phyloP scores from a whole-genome alignment of 768 basidiomycete species.

The Daedaleopsis sinensis region DNA sequence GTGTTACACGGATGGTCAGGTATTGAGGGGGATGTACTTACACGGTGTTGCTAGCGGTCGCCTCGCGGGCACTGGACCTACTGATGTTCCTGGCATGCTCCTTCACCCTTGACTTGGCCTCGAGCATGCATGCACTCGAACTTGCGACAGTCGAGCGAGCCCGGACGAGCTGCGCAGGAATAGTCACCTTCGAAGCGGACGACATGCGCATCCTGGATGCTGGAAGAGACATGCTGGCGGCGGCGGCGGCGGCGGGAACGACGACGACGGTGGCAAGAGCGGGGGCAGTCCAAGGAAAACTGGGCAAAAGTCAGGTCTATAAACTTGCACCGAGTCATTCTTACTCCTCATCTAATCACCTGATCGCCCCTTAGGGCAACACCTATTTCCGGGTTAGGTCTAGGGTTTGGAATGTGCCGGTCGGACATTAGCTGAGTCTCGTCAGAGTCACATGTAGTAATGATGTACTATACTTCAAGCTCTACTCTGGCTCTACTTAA shows the following conservation, averaged over 20 bases:
- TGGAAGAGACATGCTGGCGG: conserved; percentile 21
- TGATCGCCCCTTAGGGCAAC: background rate
- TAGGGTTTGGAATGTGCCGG: too few species aligned
- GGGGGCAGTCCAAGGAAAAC: conserved; percentile 16
- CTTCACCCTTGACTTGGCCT: conserved; percentile 79
- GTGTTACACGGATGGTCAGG: conserved; percentile 5
- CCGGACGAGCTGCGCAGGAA: conserved; percentile 43
- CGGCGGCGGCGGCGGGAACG: conserved; percentile 8
- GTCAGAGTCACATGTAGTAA: too few species aligned
- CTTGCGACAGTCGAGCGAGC: conserved; percentile 51
- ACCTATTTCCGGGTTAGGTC: conserved; percentile 2
- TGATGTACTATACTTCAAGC: too few species aligned
- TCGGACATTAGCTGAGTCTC: too few species aligned
- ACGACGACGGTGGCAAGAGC: conserved; percentile 11
- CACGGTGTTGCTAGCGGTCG: conserved; percentile 64
- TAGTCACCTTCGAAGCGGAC: conserved; percentile 39
- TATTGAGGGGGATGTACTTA: conserved; percentile 26
- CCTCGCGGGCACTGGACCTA: conserved; percentile 61
- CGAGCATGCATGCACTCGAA: conserved; percentile 56
- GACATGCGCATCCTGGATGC: conserved; percentile 47
- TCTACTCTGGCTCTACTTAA: too few species aligned
- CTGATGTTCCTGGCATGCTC: conserved; percentile 80
- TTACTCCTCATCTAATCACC: conserved; percentile 6
- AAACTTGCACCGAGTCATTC: conserved; percentile 23
- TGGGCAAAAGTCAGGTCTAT: conserved; percentile 18